phyloP scores from a whole-genome alignment of 2,329 filamentous ascomycete genomes.

The Alternaria sp. region DNA sequence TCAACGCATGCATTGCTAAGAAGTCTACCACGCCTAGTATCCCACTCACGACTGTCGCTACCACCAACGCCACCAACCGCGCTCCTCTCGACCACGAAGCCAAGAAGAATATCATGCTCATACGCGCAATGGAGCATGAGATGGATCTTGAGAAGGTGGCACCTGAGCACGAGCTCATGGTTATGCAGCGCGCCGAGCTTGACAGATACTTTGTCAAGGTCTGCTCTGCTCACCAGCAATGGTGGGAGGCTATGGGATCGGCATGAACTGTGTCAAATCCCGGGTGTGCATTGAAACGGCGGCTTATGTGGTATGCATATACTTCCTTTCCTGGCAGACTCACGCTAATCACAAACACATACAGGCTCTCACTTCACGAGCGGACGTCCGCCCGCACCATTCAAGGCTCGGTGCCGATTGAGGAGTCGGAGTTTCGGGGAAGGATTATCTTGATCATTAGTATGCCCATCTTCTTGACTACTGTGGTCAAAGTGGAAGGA shows the following conservation, averaged over 20 bases:
- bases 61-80: too few species aligned
- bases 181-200: conserved; percentile 13
- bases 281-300: neutral
- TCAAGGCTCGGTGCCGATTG: neutral
- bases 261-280: neutral
- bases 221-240: conserved; percentile 5
- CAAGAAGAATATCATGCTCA: too few species aligned
- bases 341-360: neutral
- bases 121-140: conserved; percentile 17
- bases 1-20: too few species aligned
- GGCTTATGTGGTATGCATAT: neutral
- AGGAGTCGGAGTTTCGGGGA: neutral
- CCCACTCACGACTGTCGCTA: too few species aligned
- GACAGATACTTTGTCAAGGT: neutral
- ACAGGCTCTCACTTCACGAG: neutral
- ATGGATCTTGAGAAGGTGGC: conserved; percentile 12
- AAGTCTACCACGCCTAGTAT: too few species aligned
- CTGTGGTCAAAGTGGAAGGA: neutral
- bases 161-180: conserved; percentile 4
- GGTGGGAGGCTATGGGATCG: conserved; percentile 7
- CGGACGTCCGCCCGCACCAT: neutral
- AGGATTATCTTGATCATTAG: neutral
- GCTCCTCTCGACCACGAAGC: neutral
- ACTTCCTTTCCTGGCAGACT: neutral
- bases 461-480: neutral